phyloP scores from a whole-genome alignment of 352 stramenopile species.

The Pythium coloratum region DNA sequence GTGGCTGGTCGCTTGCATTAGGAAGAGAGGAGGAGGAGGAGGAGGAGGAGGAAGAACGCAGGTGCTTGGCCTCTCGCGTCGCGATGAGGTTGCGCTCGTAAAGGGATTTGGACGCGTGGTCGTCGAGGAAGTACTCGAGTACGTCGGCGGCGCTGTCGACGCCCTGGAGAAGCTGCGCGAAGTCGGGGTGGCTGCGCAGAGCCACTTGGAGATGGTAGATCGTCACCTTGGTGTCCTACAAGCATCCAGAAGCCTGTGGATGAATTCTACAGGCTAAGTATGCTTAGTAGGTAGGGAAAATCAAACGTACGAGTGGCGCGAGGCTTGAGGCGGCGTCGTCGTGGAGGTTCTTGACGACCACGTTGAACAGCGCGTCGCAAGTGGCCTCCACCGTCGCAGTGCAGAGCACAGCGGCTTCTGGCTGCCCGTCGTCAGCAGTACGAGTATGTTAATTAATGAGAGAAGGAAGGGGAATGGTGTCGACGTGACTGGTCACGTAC shows the following conservation, averaged over 20 bases:
- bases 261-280: too few relatives aligned
- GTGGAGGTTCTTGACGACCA: conserved; percentile 43
- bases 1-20: too few relatives aligned
- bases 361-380: conserved; percentile 52
- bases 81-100: conserved; percentile 42
- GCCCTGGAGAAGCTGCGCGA: conserved; percentile 37
- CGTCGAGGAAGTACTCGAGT: conserved; percentile 58
- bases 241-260: too few relatives aligned
- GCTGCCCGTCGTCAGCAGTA: conserved; percentile 17
- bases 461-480: not conserved
- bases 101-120: conserved; percentile 42
- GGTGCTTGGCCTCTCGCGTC: conserved; percentile 48
- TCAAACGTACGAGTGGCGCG: conserved; percentile 31
- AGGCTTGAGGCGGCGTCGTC: conserved; percentile 30
- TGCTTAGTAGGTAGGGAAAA: too few relatives aligned
- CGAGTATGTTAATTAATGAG: not conserved
- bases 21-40: not conserved
- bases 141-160: conserved; percentile 37
- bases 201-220: conserved; percentile 56
- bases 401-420: conserved; percentile 52
- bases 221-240: conserved; percentile 50
- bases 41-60: conserved; percentile 23
- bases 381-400: conserved; percentile 54
- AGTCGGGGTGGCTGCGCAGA: conserved; percentile 42
- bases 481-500: too few relatives aligned